These are phyloP conservation scores for Dendrostoma leiphaemia DNA, from an alignment of 2,329 filamentous ascomycete species.

Conservation along the genomic window DNA sequence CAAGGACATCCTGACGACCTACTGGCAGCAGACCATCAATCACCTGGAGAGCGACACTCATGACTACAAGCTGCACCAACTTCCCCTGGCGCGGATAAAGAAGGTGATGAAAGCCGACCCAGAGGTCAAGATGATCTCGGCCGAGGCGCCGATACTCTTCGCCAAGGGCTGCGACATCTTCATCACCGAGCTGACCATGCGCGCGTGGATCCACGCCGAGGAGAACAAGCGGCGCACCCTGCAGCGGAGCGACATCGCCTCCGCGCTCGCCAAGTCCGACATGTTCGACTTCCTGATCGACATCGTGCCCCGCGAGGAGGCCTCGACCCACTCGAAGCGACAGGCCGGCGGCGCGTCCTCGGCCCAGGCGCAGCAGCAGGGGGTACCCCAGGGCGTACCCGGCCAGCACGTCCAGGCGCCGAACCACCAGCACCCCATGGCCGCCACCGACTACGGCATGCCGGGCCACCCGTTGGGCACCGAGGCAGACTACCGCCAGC, in stretches of 20 bases:
- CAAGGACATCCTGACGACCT: slow-evolving; percentile 95
- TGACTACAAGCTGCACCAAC: slow-evolving; percentile 97
- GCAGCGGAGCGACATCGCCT: slow-evolving; percentile 94
- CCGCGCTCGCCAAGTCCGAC: slow-evolving; percentile 92
- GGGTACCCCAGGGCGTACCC: slow-evolving; percentile 51
- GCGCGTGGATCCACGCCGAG: slow-evolving; percentile 98
- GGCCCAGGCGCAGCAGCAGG: slow-evolving; percentile 35
- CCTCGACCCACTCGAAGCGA: slow-evolving; percentile 79
- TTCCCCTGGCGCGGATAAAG: slow-evolving; percentile 97
- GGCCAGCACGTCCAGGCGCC: slow-evolving; percentile 54
- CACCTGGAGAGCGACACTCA: slow-evolving; percentile 93
- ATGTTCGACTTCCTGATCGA: slow-evolving; percentile 99
- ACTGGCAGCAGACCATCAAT: slow-evolving; percentile 98
- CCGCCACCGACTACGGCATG: slow-evolving; percentile 60
- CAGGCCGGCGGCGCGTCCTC: slow-evolving; percentile 52
- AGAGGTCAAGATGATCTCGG: slow-evolving; percentile 99
- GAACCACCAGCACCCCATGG: slow-evolving; percentile 60
- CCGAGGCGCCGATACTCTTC: slow-evolving; percentile 95
- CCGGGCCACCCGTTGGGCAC: slow-evolving; percentile 61
- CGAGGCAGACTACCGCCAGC: slow-evolving; percentile 77
- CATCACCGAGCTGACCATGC: slow-evolving; percentile 98
- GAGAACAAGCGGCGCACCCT: slow-evolving; percentile 97
- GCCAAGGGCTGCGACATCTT: slow-evolving; percentile 99
- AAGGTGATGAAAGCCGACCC: slow-evolving; percentile 99
- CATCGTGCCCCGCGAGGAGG: slow-evolving; percentile 95